These are phyloP conservation scores for Plasmodium sp. DNA, from an alignment of 169 alveolate species.

Conservation along the genomic window DNA sequence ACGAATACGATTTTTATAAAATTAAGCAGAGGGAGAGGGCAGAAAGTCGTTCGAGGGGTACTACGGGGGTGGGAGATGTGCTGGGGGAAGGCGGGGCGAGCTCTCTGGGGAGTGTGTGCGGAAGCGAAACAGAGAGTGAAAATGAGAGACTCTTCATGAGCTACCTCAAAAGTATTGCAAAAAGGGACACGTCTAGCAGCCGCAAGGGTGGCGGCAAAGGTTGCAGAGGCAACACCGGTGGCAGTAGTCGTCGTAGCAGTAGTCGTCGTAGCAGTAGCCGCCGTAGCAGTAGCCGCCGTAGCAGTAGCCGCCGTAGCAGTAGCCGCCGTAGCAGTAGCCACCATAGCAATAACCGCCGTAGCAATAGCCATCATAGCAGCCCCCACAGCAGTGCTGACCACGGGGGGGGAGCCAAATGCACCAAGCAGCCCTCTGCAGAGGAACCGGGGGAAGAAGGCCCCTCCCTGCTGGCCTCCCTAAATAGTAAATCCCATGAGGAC, in stretches of 20 bases:
- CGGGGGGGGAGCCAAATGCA: neutral
- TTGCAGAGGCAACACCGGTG: neutral
- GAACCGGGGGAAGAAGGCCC: neutral
- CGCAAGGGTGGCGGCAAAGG: neutral
- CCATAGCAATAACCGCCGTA: too few species aligned
- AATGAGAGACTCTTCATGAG: slow-evolving; percentile 57
- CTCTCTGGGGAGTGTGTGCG: neutral
- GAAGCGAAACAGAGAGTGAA: slow-evolving; percentile 37
- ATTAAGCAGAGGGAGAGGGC: neutral
- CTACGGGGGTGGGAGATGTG: neutral
- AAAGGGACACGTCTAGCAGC: neutral
- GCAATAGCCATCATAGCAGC: neutral
- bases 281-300: neutral
- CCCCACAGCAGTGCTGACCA: too few species aligned
- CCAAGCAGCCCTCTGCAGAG: neutral
- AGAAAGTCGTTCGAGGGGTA: neutral
- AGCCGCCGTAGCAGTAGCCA: neutral
- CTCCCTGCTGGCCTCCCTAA: neutral
- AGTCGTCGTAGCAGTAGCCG: neutral
- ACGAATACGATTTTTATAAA: slow-evolving; percentile 54
- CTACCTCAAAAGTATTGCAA: slow-evolving; percentile 36
- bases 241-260: neutral
- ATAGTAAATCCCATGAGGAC: neutral
- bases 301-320: too few species aligned
- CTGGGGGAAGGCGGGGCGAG: neutral